Conservation (phyloP, 768 basidiomycete genomes). For the Hygrocybe coccinea region DNA sequence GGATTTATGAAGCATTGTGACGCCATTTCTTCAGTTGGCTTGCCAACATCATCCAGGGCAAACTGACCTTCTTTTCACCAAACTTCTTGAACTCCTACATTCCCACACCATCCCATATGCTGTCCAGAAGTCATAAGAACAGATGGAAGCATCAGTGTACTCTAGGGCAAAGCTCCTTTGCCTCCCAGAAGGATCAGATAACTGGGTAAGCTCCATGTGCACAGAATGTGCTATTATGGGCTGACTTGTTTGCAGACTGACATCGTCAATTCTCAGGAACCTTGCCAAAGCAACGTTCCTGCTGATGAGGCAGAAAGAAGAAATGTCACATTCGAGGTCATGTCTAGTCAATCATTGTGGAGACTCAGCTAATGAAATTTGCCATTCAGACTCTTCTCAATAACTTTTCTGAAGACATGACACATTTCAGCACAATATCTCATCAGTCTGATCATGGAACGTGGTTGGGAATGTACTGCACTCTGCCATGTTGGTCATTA, state of each 20-base stretch:
- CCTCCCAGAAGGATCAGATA: constrained; percentile 20
- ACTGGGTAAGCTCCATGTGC: constrained; percentile 30
- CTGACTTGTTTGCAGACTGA: constrained; percentile 16
- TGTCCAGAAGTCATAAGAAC: constrained; percentile 22
- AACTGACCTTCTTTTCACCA: constrained; percentile 27
- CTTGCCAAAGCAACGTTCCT: constrained; percentile 17
- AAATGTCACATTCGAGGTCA: neutral
- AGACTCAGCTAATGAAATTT: constrained; percentile 5
- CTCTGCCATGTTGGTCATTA: constrained; percentile 21
- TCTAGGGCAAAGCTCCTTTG: constrained; percentile 23
- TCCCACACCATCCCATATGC: constrained; percentile 28
- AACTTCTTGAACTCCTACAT: constrained; percentile 20
- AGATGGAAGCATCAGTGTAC: constrained; percentile 31
- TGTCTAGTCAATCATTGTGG: neutral
- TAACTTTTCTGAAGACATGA: constrained; percentile 26
- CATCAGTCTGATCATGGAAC: constrained; percentile 18
- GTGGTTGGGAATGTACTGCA: constrained; percentile 20
- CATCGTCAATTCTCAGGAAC: constrained; percentile 3
- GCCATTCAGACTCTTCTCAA: constrained; percentile 24
- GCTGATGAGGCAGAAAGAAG: constrained; percentile 17
- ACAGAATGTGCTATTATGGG: neutral
- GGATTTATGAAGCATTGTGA: neutral
- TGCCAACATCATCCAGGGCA: constrained; percentile 21
- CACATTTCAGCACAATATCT: constrained; percentile 28
- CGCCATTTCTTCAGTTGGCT: constrained; percentile 17